Evolutionary conservation across 306 rosid genomes (phyloP), one percentile per base, ranked within the genome.

Genomic region (Canavalia gladiata): DNA sequence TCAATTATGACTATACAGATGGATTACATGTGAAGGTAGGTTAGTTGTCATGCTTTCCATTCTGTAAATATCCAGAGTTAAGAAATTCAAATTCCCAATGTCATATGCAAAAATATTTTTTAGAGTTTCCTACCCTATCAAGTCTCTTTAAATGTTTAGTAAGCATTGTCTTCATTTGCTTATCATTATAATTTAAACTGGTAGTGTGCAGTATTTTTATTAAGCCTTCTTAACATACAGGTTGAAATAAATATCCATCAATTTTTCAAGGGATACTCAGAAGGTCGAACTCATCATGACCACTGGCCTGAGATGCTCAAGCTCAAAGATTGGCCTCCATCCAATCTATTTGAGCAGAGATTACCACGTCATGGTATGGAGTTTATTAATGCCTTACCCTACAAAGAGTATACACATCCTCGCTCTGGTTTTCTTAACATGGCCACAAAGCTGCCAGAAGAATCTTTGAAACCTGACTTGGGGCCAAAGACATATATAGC

Each of bases 401-500:
- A 84, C 60, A 88, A 87, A 85, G 88, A 87, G 57, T 90, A 90
- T 54, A 90, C 94, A 37, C 88, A 90, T 82, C 94, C 87, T 60
- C 81, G 11, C 41, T 8, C 42, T 13, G 94, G 92, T 47, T 25
- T 54, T 66, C 79, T 90, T 76, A 90, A 90, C 77, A 74, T 91
- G 39, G 84, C 88, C 82, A 77, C 78, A 37, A 81, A 72, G 39
- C 77, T 89, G 81, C 91, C 91, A 0, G 0, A 39, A 3, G 0
- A 76, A 0, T 81, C 69, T 47, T 67, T 87, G 29, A 88, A 88
- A 81, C 93, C 93, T 7, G 93, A 89, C 59, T 83, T 91, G 90
- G 93, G 96, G 29, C 91, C 93, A 1, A 91, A 91, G 90, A 89
- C 93, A 41, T 89, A 91, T 80, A 88, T 89, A 81, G 91, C 96